These are phyloP conservation scores for Fusarium falciforme DNA, from an alignment of 2,329 filamentous ascomycete genomes.

Conservation along the genomic window DNA sequence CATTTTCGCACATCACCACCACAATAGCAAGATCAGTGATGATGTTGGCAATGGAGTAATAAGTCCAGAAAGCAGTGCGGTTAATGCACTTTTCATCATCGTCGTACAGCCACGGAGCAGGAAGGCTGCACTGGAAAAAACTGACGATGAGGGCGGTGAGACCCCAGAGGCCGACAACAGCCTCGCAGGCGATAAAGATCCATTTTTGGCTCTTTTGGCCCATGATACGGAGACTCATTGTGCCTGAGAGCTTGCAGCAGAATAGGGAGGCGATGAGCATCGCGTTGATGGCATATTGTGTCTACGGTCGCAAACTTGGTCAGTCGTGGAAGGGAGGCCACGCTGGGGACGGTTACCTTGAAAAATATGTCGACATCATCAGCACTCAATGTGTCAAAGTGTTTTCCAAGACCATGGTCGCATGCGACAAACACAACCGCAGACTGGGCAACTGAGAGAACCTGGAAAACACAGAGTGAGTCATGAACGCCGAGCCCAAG, in stretches of 20 bases:
- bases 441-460: conserved; percentile 39
- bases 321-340: neutral
- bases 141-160: conserved; percentile 38
- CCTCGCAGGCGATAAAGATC: conserved; percentile 31
- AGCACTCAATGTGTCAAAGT: conserved; percentile 22
- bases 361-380: conserved; percentile 34
- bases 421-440: conserved; percentile 31
- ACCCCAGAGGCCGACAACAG: conserved; percentile 40
- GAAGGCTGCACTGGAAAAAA: conserved; percentile 43
- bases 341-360: conserved; percentile 33
- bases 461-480: conserved; percentile 14
- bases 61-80: conserved; percentile 39
- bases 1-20: conserved; percentile 43
- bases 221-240: conserved; percentile 42
- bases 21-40: conserved; percentile 45
- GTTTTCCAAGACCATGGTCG: conserved; percentile 41
- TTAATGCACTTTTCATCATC: conserved; percentile 38
- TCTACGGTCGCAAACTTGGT: conserved; percentile 23
- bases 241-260: conserved; percentile 43
- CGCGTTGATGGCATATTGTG: conserved; percentile 42
- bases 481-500: neutral
- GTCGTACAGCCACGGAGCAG: conserved; percentile 44
- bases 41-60: conserved; percentile 45
- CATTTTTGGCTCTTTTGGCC: conserved; percentile 37
- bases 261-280: conserved; percentile 42